Percentiles rank a stretch among this genome's conserved stretches.
These are phyloP conservation scores for Trametes cingulata DNA, from an alignment of 768 basidiomycete species.

Conservation along the genomic window DNA sequence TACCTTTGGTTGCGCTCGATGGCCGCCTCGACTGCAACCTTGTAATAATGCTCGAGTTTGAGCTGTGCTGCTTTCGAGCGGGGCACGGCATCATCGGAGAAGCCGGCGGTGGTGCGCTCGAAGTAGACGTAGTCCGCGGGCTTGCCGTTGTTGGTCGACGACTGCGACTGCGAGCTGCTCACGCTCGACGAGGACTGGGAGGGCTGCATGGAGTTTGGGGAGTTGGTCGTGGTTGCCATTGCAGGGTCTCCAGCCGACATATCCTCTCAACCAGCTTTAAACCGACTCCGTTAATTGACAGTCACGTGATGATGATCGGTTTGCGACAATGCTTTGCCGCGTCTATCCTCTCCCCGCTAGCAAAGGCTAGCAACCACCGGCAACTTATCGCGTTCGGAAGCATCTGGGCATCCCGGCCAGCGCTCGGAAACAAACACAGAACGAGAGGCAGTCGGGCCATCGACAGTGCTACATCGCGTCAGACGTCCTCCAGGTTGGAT, in stretches of 20 bases:
- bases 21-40: conserved; percentile 93
- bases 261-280: conserved; percentile 17
- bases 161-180: conserved; percentile 19
- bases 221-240: conserved; percentile 26
- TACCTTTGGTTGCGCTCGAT: conserved; percentile 93
- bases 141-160: conserved; percentile 35
- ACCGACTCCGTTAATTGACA: conserved; percentile 14
- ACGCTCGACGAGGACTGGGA: conserved; percentile 30
- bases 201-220: conserved; percentile 23
- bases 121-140: conserved; percentile 90
- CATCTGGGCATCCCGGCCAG: neutral
- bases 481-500: neutral
- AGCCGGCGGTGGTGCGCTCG: conserved; percentile 71
- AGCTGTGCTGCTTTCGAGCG: conserved; percentile 90
- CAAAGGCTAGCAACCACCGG: conserved; percentile 2
- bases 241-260: conserved; percentile 17
- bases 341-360: conserved; percentile 1
- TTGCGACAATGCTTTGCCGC: conserved; percentile 14
- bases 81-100: conserved; percentile 79
- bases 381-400: neutral
- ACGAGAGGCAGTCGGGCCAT: neutral
- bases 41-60: conserved; percentile 96
- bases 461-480: neutral
- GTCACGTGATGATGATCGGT: conserved; percentile 19
- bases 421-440: no score